Evolutionary conservation across 1,139 yeast species (phyloP).

Genomic region (Suhomyces panamericanus): DNA sequence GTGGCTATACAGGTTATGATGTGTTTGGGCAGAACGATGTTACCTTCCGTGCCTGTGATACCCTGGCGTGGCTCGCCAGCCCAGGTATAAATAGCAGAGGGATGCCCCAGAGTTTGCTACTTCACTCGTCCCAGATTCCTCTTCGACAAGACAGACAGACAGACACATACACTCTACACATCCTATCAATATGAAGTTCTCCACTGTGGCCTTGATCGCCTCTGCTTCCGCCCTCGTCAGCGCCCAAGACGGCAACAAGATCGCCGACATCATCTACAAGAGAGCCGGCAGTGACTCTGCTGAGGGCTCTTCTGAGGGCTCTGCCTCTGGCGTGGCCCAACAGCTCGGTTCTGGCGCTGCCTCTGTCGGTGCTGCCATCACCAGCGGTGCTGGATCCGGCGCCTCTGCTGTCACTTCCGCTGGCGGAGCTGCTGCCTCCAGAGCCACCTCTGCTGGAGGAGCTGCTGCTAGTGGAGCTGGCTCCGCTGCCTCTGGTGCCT

Average conservation of each 20-base stretch:
- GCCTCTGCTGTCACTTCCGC: conserved; percentile 42
- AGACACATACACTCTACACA: neutral
- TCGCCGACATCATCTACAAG: conserved; percentile 5
- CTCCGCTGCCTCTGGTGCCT: no score
- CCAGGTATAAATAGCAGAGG: neutral
- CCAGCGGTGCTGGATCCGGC: conserved; percentile 10
- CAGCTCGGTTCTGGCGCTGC: conserved; percentile 18
- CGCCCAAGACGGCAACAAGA: conserved; percentile 12
- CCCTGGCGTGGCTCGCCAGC: neutral
- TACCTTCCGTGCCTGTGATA: no score
- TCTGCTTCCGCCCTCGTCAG: conserved; percentile 17
- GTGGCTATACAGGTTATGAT: conserved; percentile 13
- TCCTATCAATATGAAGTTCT: conserved; percentile 15
- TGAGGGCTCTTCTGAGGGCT: conserved; percentile 24
- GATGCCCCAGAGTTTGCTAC: neutral
- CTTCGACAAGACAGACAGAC: neutral
- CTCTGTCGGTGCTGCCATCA: conserved; percentile 12
- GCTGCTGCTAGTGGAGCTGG: conserved; percentile 11
- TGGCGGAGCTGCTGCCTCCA: conserved; percentile 6
- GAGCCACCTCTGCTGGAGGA: conserved; percentile 48
- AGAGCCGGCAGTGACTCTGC: conserved; percentile 26
- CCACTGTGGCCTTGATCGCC: conserved; percentile 17
- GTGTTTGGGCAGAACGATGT: no score
- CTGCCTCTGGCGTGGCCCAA: neutral
- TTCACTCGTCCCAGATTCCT: neutral